Conservation (phyloP, 176 grass and related monocot species). For the Calamus simplicifolius region DNA sequence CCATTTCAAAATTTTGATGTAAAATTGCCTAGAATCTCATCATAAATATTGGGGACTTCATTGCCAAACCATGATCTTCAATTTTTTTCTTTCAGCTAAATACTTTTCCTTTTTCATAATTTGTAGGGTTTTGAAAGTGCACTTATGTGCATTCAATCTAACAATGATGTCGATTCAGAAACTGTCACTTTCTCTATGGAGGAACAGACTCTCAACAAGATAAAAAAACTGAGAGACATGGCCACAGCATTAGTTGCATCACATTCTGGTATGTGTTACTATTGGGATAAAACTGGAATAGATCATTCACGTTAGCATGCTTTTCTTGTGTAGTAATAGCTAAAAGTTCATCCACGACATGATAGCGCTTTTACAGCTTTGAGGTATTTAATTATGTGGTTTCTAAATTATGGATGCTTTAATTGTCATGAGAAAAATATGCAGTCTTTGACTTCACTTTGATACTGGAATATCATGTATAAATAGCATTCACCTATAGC, state of each 20-base stretch:
- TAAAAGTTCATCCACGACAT: not conserved
- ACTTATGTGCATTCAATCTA: conserved; percentile 36
- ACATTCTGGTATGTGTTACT: conserved; percentile 43
- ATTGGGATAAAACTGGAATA: conserved; percentile 5
- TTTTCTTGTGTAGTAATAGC: not conserved
- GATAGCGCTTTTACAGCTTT: not conserved
- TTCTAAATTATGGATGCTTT: not conserved
- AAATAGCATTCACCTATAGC: no score
- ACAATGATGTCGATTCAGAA: conserved; percentile 5
- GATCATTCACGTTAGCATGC: not conserved
- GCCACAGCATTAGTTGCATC: conserved; percentile 54
- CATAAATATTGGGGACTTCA: not conserved
- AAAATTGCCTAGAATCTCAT: conserved; percentile 3
- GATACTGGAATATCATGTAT: no score
- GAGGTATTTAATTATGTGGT: not conserved
- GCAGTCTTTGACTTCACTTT: no score
- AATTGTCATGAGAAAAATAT: no score
- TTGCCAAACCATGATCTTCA: no score
- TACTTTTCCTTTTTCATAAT: conserved; percentile 14
- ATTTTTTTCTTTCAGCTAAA: not conserved
- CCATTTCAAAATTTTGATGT: not conserved
- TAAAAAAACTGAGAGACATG: conserved; percentile 44
- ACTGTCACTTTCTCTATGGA: conserved; percentile 10
- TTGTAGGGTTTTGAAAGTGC: conserved; percentile 68
- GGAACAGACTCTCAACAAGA: conserved; percentile 25